phyloP scores from a whole-genome alignment of 345 rosid species.

The Ceriops decandra region DNA sequence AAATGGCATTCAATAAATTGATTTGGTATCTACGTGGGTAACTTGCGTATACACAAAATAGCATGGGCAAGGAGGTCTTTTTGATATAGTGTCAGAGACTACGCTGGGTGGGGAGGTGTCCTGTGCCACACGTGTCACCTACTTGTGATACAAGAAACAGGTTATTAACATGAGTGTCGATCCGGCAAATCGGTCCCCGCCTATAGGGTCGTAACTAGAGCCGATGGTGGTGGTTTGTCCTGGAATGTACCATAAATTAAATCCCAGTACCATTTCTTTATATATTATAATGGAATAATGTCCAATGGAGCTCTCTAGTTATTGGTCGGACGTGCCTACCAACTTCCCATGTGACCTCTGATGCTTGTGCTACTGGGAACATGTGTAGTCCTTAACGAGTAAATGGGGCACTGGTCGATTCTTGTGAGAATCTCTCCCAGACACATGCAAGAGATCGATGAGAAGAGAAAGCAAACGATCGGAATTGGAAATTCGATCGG shows the following conservation, averaged over 20 bases:
- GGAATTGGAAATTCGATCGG: slow-evolving; percentile 10
- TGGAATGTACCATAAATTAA: neutral
- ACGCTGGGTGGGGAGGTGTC: slow-evolving; percentile 21
- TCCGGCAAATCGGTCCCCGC: slow-evolving; percentile 38
- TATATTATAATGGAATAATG: neutral
- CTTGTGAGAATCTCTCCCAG: slow-evolving; percentile 3
- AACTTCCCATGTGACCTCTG: slow-evolving; percentile 43
- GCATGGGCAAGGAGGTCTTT: too few species aligned
- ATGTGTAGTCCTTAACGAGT: slow-evolving; percentile 17
- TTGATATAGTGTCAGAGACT: slow-evolving; percentile 12
- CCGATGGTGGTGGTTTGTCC: slow-evolving; percentile 2
- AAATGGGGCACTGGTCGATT: slow-evolving; percentile 16
- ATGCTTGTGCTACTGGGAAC: slow-evolving; percentile 49
- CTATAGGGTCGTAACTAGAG: slow-evolving; percentile 36
- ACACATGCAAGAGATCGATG: slow-evolving; percentile 17
- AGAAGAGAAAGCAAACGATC: slow-evolving; percentile 3
- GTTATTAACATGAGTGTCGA: slow-evolving; percentile 15
- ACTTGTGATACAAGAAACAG: neutral
- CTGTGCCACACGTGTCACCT: slow-evolving; percentile 26
- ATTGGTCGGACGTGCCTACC: slow-evolving; percentile 25
- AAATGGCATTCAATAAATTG: neutral
- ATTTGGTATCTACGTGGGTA: neutral
- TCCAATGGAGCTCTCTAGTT: neutral
- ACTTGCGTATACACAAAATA: neutral
- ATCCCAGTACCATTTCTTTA: neutral